Conservation (phyloP, 495 filamentous ascomycete species). For the Penicillium atrosanguineum region DNA sequence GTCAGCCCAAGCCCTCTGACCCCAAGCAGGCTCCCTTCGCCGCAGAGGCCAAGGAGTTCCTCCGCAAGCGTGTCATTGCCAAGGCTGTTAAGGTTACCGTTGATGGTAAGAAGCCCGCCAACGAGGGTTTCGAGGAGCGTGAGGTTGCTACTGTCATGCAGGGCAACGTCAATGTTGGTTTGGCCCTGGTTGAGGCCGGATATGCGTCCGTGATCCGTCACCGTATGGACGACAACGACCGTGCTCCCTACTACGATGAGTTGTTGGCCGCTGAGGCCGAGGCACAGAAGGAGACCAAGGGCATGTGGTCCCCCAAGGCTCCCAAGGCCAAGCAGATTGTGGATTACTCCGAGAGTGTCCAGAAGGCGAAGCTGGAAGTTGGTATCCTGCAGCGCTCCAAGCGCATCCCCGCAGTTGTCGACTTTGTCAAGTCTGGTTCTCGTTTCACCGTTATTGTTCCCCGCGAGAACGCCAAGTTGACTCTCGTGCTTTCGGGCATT, state of each 20-base stretch:
- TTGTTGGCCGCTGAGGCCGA: constrained; percentile 84
- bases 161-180: constrained; percentile 81
- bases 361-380: constrained; percentile 92
- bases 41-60: constrained; percentile 92
- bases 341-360: constrained; percentile 87
- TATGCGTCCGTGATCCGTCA: constrained; percentile 93
- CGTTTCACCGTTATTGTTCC: constrained; percentile 92
- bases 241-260: constrained; percentile 91
- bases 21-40: constrained; percentile 80
- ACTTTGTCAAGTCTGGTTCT: constrained; percentile 94
- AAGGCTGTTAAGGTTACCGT: constrained; percentile 87
- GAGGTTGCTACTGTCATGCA: constrained; percentile 86
- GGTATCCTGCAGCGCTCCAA: constrained; percentile 83
- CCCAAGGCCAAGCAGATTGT: constrained; percentile 75
- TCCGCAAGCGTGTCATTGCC: constrained; percentile 90
- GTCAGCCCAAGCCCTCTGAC: constrained; percentile 82
- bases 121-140: constrained; percentile 86
- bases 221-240: constrained; percentile 85
- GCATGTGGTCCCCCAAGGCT: constrained; percentile 88
- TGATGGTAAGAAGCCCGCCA: constrained; percentile 88
- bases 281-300: constrained; percentile 80
- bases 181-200: constrained; percentile 84
- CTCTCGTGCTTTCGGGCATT: constrained; percentile 90
- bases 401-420: constrained; percentile 90
- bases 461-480: constrained; percentile 90